phyloP scores from a whole-genome alignment of 257 asterid genomes.

The Solanum virginianum region DNA sequence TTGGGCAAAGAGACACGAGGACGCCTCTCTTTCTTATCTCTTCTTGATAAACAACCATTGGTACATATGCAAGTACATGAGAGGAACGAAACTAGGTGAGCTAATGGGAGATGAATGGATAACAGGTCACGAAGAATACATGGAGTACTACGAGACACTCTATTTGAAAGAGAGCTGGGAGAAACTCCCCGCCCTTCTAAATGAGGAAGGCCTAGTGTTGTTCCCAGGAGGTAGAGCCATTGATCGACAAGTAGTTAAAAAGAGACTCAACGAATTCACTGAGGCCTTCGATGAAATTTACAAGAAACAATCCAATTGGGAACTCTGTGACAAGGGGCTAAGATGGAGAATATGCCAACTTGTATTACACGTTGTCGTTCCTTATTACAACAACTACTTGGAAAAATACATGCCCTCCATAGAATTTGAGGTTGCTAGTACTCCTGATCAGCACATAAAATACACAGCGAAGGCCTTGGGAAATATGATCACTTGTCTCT shows the following conservation, averaged over 20 bases:
- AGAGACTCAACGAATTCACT: conserved; percentile 35
- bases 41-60: conserved; percentile 63
- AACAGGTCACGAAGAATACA: conserved; percentile 33
- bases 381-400: conserved; percentile 39
- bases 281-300: conserved; percentile 52
- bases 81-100: conserved; percentile 57
- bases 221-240: conserved; percentile 79
- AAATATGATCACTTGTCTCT: conserved; percentile 34
- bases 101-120: conserved; percentile 67
- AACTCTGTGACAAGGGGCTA: conserved; percentile 41
- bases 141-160: conserved; percentile 26
- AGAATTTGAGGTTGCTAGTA: conserved; percentile 19
- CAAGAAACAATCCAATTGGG: conserved; percentile 47
- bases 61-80: conserved; percentile 38
- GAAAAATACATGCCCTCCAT: conserved; percentile 27
- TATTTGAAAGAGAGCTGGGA: conserved; percentile 74
- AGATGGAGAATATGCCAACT: conserved; percentile 32
- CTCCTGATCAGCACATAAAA: conserved; percentile 4
- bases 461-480: conserved; percentile 36
- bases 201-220: conserved; percentile 46
- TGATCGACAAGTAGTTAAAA: conserved; percentile 41
- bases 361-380: conserved; percentile 40
- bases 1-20: conserved; percentile 48
- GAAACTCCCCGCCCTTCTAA: conserved; percentile 35
- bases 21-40: conserved; percentile 31